These are phyloP conservation scores for Thozetella sp. DNA, from an alignment of 495 filamentous ascomycete genomes.

Conservation along the genomic window DNA sequence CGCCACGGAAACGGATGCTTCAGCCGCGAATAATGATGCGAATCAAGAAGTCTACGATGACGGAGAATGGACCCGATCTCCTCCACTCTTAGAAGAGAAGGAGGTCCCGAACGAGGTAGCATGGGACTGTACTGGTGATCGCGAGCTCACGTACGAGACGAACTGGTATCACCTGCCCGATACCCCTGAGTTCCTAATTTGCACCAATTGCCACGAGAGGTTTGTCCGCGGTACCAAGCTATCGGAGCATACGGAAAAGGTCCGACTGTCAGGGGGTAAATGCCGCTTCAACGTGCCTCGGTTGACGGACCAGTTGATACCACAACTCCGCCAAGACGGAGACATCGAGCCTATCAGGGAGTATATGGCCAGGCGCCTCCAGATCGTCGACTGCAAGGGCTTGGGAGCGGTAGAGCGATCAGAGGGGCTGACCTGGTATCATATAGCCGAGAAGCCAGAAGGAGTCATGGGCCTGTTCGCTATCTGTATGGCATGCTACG, in stretches of 20 bases:
- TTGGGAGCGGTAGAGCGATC: neutral
- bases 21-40: neutral
- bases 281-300: slow-evolving; percentile 16
- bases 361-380: slow-evolving; percentile 13
- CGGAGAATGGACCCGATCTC: neutral
- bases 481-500: slow-evolving; percentile 17
- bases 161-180: slow-evolving; percentile 14
- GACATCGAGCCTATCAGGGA: slow-evolving; percentile 9
- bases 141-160: slow-evolving; percentile 1
- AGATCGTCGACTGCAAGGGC: slow-evolving; percentile 13
- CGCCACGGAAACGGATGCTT: neutral
- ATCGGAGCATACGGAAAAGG: slow-evolving; percentile 5
- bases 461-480: slow-evolving; percentile 5
- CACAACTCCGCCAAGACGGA: neutral
- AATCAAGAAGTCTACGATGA: neutral
- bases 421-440: slow-evolving; percentile 6
- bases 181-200: slow-evolving; percentile 13
- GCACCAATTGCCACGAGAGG: slow-evolving; percentile 15
- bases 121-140: slow-evolving; percentile 8
- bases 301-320: slow-evolving; percentile 1
- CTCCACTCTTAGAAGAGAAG: neutral
- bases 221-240: slow-evolving; percentile 10
- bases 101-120: neutral
- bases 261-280: slow-evolving; percentile 2
- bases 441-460: slow-evolving; percentile 1